Evolutionary conservation across 441 rosid species (phyloP), one percentile per base, ranked within the genome.

Genomic region (Cnidoscolus chayamansa): DNA sequence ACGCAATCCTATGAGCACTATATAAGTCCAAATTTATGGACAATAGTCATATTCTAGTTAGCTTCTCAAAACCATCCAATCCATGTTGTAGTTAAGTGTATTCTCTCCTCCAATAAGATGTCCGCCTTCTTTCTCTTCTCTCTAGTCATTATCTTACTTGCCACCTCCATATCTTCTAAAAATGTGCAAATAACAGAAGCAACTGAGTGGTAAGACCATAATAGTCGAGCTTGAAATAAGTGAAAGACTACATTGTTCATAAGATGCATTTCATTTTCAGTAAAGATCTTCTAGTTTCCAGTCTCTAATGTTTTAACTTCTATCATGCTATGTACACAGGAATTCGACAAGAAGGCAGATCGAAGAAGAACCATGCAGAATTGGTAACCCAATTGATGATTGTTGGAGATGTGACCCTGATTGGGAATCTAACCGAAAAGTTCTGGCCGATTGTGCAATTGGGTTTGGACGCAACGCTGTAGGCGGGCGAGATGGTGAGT

Each of bases 381-480:
- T 82, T 0, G 95, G 97, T 8, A 93, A 93, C 72, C 98, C 97
- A 20, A 86, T 90, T 12, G 95, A 90, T 9, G 98, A 88, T 76
- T 93, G 98, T 77, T 90, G 97, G 95, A 71, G 95, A 60, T 89
- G 97, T 60, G 97, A 90, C 77, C 77, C 90, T 13, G 66, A 86
- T 16, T 89, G 98, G 97, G 86, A 89, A 81, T 80, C 78, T 62
- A 90, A 93, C 81, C 80, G 92, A 12, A 90, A 85, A 77, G 63
- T 79, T 43, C 80, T 93, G 7, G 98, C 97, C 0, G 88, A 90
- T 17, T 90, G 98, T 49, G 93, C 83, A 16, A 88, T 93, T 59
- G 95, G 97, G 58, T 93, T 93, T 60, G 97, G 97, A 2, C 87
- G 90, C 68, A 85, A 84, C 57, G 91, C 98, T 5, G 40, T 88